Base-by-base conservation (phyloP, 2,329 filamentous ascomycete species). In the Cylindrodendrum hubeiense region DNA sequence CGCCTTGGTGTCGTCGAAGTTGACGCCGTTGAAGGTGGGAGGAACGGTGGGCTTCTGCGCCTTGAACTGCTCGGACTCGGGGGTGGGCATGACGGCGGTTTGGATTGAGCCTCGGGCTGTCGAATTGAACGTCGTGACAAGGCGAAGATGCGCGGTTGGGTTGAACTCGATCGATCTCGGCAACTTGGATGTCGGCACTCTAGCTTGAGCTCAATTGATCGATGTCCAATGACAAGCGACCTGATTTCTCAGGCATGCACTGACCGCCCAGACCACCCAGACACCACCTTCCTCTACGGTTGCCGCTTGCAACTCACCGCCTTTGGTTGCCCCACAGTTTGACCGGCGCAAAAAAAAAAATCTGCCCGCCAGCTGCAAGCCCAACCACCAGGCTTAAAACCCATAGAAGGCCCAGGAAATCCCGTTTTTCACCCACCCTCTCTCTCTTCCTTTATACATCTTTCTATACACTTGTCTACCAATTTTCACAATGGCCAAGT, bases 1-100 rank as follows among this genome's bases (percentile, higher is more conserved):
- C 73, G 89, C 89, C 78, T 89, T 89, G 79, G 90, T 94, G 83
- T 96, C 92, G 71, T 95, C 91, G 84, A 91, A 96, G 84, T 95
- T 91, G 78, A 96, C 93, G 72, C 93, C 93, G 76, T 94, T 93
- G 80, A 96, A 96, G 65, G 91, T 94, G 37, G 93, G 91, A 68
- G 92, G 86, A 62, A 96, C 93, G 69, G 87, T 90, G 66, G 93
- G 93, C 86, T 96, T 96, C 83, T 92, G 91, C 73, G 91, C 91
- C 82, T 94, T 89, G 85, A 95, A 96, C 77, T 89, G 86, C 75
- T 87, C 90, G 77, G 93, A 95, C 81, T 96, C 93, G 80, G 93
- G 92, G 24, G 92, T 95, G 74, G 93, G 93, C 91, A 95, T 95
- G 72, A 76, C 82, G 74, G 33, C 60, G 60, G 57, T 66, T 60